Conservation (phyloP, 2,329 filamentous ascomycete species). For the Aspergillus sp. region DNA sequence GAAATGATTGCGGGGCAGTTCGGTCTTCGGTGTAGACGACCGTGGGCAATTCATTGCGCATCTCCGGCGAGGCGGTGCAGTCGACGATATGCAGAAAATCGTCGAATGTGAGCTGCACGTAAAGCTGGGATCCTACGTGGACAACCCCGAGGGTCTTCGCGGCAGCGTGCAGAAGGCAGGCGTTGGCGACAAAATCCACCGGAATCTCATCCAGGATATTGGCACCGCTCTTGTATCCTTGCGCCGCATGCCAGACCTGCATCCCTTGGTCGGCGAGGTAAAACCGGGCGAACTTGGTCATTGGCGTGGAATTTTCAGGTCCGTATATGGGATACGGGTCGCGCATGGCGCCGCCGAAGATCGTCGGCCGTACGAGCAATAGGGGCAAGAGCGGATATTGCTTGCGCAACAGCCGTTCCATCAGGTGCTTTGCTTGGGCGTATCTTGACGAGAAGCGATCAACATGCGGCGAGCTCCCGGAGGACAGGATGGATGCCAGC, state of each 20-base stretch:
- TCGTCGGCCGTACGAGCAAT: slow-evolving; percentile 21
- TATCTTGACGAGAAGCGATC: slow-evolving; percentile 20
- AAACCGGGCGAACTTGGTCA: slow-evolving; percentile 21
- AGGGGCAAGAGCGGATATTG: slow-evolving; percentile 20
- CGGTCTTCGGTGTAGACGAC: slow-evolving; percentile 20
- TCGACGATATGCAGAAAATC: slow-evolving; percentile 13
- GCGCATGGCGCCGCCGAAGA: slow-evolving; percentile 20
- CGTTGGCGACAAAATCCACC: slow-evolving; percentile 25
- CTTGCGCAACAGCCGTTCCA: slow-evolving; percentile 21
- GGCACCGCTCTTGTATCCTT: slow-evolving; percentile 17
- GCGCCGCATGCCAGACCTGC: slow-evolving; percentile 22
- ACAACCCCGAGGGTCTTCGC: slow-evolving; percentile 21
- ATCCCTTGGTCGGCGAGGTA: slow-evolving; percentile 17
- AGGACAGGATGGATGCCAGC: slow-evolving; percentile 13
- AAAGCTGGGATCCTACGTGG: slow-evolving; percentile 21
- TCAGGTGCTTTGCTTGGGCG: slow-evolving; percentile 22
- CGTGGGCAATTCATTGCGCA: slow-evolving; percentile 14
- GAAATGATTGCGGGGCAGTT: slow-evolving; percentile 17
- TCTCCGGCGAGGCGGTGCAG: slow-evolving; percentile 12
- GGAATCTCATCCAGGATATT: slow-evolving; percentile 25
- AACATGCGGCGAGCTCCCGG: slow-evolving; percentile 9
- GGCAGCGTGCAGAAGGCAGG: slow-evolving; percentile 21
- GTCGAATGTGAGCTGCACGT: slow-evolving; percentile 20
- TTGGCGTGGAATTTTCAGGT: slow-evolving; percentile 20
- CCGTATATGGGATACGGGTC: slow-evolving; percentile 23